Percentiles rank a stretch among this genome's conserved stretches.
Conservation (phyloP, 2,329 filamentous ascomycete genomes). For the Rutstroemia sp. region DNA sequence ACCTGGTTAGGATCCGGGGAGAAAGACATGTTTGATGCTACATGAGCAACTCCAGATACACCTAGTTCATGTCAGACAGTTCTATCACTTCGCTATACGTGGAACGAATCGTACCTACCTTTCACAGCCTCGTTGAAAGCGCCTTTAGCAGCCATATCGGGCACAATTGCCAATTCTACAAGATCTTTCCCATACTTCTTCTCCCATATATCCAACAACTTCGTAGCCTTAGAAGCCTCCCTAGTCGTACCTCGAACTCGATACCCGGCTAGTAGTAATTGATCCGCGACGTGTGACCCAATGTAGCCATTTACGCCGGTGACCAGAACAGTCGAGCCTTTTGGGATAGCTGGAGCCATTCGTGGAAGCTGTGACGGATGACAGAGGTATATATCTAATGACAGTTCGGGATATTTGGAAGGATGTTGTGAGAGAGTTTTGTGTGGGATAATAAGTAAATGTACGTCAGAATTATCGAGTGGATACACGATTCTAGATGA, state of each 20-base stretch:
- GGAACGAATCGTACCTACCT: constrained; percentile 4
- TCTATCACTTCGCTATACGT: not conserved
- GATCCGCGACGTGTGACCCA: constrained; percentile 34
- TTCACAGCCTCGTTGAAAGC: constrained; percentile 26
- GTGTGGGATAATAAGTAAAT: no score
- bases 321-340: constrained; percentile 33
- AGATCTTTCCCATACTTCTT: constrained; percentile 28
- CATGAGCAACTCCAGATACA: constrained; percentile 32
- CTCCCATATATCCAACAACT: constrained; percentile 29
- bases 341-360: constrained; percentile 14
- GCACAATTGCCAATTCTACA: constrained; percentile 31
- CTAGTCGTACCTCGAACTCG: constrained; percentile 40
- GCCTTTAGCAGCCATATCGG: constrained; percentile 28
- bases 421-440: no score
- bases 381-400: not conserved
- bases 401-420: no score
- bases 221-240: constrained; percentile 28
- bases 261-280: constrained; percentile 35
- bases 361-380: no score
- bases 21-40: constrained; percentile 31
- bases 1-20: constrained; percentile 33
- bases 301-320: constrained; percentile 38
- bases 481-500: no score
- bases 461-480: no score
- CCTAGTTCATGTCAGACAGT: not conserved